Evolutionary conservation across 1,139 yeast species (phyloP), one percentile per base, ranked within the genome.

Genomic region (Starmera stellimalicola): DNA sequence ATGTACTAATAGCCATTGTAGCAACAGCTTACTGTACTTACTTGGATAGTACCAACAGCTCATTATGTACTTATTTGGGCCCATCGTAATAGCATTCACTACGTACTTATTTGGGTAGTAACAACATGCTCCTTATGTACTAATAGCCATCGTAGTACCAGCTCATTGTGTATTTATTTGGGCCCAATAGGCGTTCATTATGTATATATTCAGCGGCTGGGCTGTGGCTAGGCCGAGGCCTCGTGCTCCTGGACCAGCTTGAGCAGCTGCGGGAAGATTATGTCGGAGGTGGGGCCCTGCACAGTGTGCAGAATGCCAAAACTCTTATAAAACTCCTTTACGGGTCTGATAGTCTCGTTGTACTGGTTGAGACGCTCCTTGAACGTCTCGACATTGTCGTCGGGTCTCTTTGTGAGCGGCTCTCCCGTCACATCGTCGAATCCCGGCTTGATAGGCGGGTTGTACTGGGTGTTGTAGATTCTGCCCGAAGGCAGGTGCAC

Each of bases 401-500:
- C 97, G 0, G 76, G 67, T 37, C 97, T 68, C 55, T 85, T 83
- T 22, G 70, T 58, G 37, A 88, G 62, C 2, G 84, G 78, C 50
- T 88, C 96, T 0, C 95, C 95, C 0, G 97, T 88, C 3, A 85
- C 51, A 52, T 88, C 96, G 52, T 88, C 97, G 40, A 60, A 68
- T 33, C 84, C 93, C 0, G 87, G 75, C 2, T 68, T 70, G 45
- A 78, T 79, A 3, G 97, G 97, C 4, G 96, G 96, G 48, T 83
- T 85, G 57, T 84, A 88, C 39, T 84, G 78, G 42, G 83, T 55
- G 51, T 82, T 88, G 55, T 88, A 88, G 2, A 87, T 80, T 42
- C 96, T 63, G 0, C 96, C 96, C 38, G 94, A 81, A 0, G 83
- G 75, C 9, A 68, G 53, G 57, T 88, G 96, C 24, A 85, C 81